phyloP scores from a whole-genome alignment of 495 filamentous ascomycete species.

The Aspergillus asperescens region DNA sequence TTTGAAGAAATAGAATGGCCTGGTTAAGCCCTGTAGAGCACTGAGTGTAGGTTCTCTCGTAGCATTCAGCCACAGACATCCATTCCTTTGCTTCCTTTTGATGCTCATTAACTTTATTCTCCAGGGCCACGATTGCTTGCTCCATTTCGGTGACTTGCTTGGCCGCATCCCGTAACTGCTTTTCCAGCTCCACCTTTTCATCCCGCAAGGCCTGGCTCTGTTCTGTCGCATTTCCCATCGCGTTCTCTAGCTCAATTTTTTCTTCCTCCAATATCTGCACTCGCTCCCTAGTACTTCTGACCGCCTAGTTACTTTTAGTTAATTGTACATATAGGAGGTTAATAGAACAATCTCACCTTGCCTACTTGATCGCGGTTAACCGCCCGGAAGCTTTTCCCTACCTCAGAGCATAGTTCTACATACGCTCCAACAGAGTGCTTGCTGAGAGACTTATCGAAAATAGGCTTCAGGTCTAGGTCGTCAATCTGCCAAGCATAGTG shows the following conservation, averaged over 20 bases:
- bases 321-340: background rate
- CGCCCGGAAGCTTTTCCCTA: background rate
- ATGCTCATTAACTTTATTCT: background rate
- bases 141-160: background rate
- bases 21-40: background rate
- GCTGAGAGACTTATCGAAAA: constrained; percentile 20
- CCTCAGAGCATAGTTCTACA: constrained; percentile 16
- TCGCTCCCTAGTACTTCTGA: background rate
- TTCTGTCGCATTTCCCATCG: background rate
- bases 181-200: background rate
- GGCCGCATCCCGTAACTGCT: background rate
- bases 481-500: constrained; percentile 14
- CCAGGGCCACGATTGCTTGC: background rate
- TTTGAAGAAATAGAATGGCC: background rate
- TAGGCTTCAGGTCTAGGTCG: constrained; percentile 1
- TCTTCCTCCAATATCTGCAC: background rate
- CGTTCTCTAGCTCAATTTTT: background rate
- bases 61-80: background rate
- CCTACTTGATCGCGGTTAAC: constrained; percentile 13
- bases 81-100: background rate
- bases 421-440: constrained; percentile 23
- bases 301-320: background rate
- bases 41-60: background rate
- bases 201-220: background rate
- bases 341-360: background rate